These are phyloP conservation scores for Yamadazyma olivae DNA, from an alignment of 805 yeast species.

Conservation along the genomic window DNA sequence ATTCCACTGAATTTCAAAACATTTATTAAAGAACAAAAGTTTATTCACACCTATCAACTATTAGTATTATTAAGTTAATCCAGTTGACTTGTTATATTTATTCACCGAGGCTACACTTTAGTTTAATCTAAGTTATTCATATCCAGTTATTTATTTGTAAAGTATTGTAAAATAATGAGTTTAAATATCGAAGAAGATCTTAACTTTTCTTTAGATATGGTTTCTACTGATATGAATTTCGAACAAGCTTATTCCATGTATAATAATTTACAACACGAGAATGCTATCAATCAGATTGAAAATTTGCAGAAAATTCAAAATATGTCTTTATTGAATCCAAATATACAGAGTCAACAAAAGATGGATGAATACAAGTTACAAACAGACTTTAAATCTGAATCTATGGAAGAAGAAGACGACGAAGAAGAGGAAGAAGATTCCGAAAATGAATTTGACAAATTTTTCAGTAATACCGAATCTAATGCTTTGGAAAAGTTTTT, in stretches of 20 bases:
- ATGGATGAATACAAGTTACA: neutral
- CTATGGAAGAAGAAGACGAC: neutral
- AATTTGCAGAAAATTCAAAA: constrained; percentile 37
- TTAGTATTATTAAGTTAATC: no score
- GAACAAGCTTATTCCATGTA: constrained; percentile 44
- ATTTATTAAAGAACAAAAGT: no score
- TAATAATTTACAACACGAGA: constrained; percentile 35
- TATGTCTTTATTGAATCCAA: constrained; percentile 1
- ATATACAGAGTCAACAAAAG: neutral
- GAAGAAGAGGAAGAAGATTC: constrained; percentile 8
- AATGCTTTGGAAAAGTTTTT: constrained; percentile 39
- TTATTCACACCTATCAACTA: no score
- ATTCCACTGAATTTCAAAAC: no score
- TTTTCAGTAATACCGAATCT: constrained; percentile 34
- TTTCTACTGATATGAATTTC: constrained; percentile 38
- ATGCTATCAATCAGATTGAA: constrained; percentile 32
- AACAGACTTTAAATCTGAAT: neutral
- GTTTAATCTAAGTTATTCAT: no score
- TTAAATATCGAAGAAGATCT: constrained; percentile 1
- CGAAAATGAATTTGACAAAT: constrained; percentile 31
- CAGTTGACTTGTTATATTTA: no score
- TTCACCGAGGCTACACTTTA: no score
- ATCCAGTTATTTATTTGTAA: no score
- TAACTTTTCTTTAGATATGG: constrained; percentile 16
- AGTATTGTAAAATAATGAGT: no score